Evolutionary conservation across 2,329 filamentous ascomycete species (phyloP), one percentile per base, ranked within the genome.

Genomic region (Huntiella abstrusa): DNA sequence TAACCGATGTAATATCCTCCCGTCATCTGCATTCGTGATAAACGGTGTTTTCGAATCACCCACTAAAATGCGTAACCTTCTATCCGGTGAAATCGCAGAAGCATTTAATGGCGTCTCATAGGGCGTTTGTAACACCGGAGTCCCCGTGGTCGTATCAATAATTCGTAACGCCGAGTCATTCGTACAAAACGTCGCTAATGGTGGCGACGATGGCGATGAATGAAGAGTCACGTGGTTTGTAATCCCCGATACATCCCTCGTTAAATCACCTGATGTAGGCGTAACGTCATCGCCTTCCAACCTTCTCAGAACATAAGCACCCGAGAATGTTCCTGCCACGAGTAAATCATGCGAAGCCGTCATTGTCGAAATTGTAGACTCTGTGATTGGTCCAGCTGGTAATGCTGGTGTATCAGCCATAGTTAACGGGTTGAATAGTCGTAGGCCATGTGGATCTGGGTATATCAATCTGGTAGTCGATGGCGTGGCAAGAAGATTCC

Each of bases 101-200:
- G 80, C 84, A 59, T 88, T 88, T 50, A 85, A 66, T 2, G 80
- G 67, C 53, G 72, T 70, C 0, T 67, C 59, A 56, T 79, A 84
- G 46, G 54, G 58, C 40, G 58, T 62, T 32, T 70, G 62, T 34
- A 68, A 64, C 4, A 73, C 62, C 51, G 82, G 74, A 17, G 64
- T 70, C 51, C 80, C 71, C 3, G 73, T 73, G 35, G 59, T 58
- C 7, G 79, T 56, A 52, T 80, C 76, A 40, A 80, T 58, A 28
- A 74, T 60, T 15, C 76, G 70, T 52, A 80, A 68, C 2, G 64
- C 64, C 13, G 62, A 62, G 53, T 81, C 76, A 51, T 81, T 81
- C 37, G 73, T 77, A 2, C 73, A 69, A 53, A 80, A 75, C 12
- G 72, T 68, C 4, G 73, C 75, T 5, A 68, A 55, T 2, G 75